Evolutionary conservation across 2,329 filamentous ascomycete genomes (phyloP), one percentile per base, ranked within the genome.

Genomic region (Macrophomina pseudophaseolina): DNA sequence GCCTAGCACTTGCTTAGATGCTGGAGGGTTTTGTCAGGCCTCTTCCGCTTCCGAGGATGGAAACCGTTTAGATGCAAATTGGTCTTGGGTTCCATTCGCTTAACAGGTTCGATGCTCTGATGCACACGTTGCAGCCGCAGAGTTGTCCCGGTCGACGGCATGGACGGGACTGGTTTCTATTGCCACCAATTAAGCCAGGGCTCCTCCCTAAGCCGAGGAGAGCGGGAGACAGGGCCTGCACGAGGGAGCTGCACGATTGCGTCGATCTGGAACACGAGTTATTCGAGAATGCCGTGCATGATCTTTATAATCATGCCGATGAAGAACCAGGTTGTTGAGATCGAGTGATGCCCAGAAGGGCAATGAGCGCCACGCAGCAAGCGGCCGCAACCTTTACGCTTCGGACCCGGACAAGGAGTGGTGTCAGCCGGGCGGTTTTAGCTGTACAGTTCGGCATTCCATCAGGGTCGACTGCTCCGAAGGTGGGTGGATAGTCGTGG

Each of bases 261-360:
- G 18, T 48, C 44, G 44, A 51, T 38, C 32, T n/a, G 30, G 44
- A 28, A 38, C 18, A n/a, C 23, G 18, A 14, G n/a, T 48, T 23
- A 16, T 49, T n/a, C 44, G 44, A 32, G 12, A 18, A 16, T 48
- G 42, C 30, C n/a, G 44, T 46, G 33, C 44, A 48, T 49, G 44
- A 62, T 62, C 44, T 48, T 33, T 16, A 23, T 14, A 28, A 28
- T 14, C 30, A 28, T 62, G 42, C 42, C 18, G 49, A 62, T 2
- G 58, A 62, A 35, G 28, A 49, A 32, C 58, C 32, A 11, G 58
- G 58, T 62, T 51, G 44, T 49, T 30, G n/a, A 62, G 58, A 49
- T 62, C 58, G 44, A 62, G 33, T 49, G 6, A 49, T 23, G 14
- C 44, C 7, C 28, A 23, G 18, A 49, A 49, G 42, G 32, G 46